Evolutionary conservation across 768 basidiomycete genomes (phyloP).

Genomic region (Pisolithus albus): DNA sequence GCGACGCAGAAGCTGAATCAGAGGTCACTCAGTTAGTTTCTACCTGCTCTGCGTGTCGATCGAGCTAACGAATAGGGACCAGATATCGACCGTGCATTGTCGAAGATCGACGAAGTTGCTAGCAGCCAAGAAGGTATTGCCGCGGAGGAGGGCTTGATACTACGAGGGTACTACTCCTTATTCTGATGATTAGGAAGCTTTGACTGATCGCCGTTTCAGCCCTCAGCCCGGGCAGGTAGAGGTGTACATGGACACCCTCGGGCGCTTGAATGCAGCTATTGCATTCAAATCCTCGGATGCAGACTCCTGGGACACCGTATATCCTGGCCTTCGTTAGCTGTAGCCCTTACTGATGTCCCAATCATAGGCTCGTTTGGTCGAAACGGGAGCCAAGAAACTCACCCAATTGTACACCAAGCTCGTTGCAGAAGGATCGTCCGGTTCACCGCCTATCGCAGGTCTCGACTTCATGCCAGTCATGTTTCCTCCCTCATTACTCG

Average conservation of each 20-base stretch:
- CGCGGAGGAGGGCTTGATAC: slow-evolving; percentile 70
- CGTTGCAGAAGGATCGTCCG: slow-evolving; percentile 81
- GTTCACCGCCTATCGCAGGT: slow-evolving; percentile 57
- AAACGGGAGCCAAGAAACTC: slow-evolving; percentile 79
- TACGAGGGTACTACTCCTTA: slow-evolving; percentile 57
- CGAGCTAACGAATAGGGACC: background rate
- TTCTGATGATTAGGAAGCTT: background rate
- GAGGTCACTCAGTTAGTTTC: slow-evolving; percentile 58
- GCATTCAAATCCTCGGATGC: slow-evolving; percentile 64
- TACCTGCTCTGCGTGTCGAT: background rate
- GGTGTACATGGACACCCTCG: slow-evolving; percentile 63
- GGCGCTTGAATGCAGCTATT: slow-evolving; percentile 71
- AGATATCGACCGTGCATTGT: slow-evolving; percentile 78
- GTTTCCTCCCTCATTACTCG: slow-evolving; percentile 48
- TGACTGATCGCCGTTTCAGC: slow-evolving; percentile 28
- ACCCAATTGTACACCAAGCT: slow-evolving; percentile 66
- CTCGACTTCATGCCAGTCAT: slow-evolving; percentile 47
- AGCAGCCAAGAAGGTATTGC: slow-evolving; percentile 70
- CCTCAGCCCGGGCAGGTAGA: slow-evolving; percentile 65
- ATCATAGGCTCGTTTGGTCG: slow-evolving; percentile 59
- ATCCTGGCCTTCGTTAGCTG: background rate
- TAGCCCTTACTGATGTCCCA: background rate
- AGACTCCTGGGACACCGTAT: slow-evolving; percentile 50
- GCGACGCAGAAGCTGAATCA: slow-evolving; percentile 71
- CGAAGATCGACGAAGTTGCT: slow-evolving; percentile 74